phyloP scores from a whole-genome alignment of 202 grass and related monocot species.

The Eragrostis tef region DNA sequence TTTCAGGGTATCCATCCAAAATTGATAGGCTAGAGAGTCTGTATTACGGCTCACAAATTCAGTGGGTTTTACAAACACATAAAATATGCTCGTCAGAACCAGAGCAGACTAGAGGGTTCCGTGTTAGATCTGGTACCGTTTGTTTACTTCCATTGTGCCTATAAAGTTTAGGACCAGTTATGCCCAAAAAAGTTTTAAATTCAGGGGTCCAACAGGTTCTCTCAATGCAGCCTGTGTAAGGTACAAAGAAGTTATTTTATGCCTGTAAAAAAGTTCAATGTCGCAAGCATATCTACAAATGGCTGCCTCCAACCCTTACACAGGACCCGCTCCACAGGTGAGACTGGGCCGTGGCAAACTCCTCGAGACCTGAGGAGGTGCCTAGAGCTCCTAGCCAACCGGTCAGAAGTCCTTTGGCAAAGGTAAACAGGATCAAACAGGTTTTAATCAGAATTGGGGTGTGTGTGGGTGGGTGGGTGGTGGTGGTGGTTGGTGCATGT shows the following conservation, averaged over 20 bases:
- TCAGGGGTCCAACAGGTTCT: not conserved
- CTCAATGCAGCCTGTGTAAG: not conserved
- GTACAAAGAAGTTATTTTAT: not conserved
- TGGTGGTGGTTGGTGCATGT: not conserved
- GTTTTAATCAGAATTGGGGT: not conserved
- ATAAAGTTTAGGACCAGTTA: not conserved
- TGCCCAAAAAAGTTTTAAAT: not conserved
- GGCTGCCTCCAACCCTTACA: too few species aligned
- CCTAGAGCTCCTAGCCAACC: too few species aligned
- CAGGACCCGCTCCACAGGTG: too few species aligned
- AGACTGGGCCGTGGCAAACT: too few species aligned
- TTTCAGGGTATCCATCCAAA: conserved; percentile 15
- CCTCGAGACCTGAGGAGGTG: too few species aligned
- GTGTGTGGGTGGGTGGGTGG: too few species aligned
- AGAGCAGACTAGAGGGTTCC: too few species aligned
- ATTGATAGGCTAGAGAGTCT: not conserved
- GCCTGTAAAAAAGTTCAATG: not conserved
- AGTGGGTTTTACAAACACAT: not conserved
- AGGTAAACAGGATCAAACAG: not conserved
- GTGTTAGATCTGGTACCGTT: too few species aligned
- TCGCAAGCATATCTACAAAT: not conserved
- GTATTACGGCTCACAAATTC: not conserved
- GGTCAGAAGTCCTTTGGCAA: not conserved
- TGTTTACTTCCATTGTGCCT: too few species aligned
- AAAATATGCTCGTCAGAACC: not conserved